Base-by-base conservation (phyloP, 2,329 filamentous ascomycete species). In the Monosporascus sp. region DNA sequence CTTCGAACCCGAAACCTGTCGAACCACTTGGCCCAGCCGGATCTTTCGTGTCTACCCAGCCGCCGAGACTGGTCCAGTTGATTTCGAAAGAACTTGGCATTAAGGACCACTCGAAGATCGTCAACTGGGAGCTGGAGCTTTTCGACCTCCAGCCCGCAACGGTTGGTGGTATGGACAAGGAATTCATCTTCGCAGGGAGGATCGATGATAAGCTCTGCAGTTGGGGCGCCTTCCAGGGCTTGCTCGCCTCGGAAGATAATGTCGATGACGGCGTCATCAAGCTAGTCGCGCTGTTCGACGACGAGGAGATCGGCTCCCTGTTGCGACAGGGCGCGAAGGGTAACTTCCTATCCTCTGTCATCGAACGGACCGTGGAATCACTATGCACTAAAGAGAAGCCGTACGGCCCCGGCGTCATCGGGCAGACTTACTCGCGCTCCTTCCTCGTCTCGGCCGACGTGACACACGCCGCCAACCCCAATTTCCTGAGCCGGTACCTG, bases 141-240 rank as follows among this genome's bases (percentile, higher is more conserved):
- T 99, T 88, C 67, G 94, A 97, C 72, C 82, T 83, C 4, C 91
- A 97, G 69, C 89, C 92, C 8, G 92, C 92, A 1, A 85, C 87
- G 41, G 81, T 90, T 18, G 87, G 89, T 60, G 94, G 94, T 14
- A 72, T 99, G 53, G 89, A 96, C 63, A 90, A 88, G 68, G 93
- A 97, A 63, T 87, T 99, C 69, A 96, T 99, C 72, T 96, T 93
- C 60, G 93, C 90, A 8, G 92, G 93, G 54, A 88, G 94, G 51
- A 94, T 97, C 61, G 94, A 99, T 68, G 94, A 99, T 75, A 97
- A 97, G 77, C 86, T 99, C 47, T 97, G 94, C 78, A 95, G 89
- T 35, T 97, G 90, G 86, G 85, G 91, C 7, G 93, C 94, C 7
- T 79, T 97, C 50, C 86, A 92, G 70, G 92, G 85, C 3, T 84